A percentile compares a stretch with the other conserved stretches of the same genome.
phyloP scores from a whole-genome alignment of 805 yeast species.

The Candida silvicultrix region DNA sequence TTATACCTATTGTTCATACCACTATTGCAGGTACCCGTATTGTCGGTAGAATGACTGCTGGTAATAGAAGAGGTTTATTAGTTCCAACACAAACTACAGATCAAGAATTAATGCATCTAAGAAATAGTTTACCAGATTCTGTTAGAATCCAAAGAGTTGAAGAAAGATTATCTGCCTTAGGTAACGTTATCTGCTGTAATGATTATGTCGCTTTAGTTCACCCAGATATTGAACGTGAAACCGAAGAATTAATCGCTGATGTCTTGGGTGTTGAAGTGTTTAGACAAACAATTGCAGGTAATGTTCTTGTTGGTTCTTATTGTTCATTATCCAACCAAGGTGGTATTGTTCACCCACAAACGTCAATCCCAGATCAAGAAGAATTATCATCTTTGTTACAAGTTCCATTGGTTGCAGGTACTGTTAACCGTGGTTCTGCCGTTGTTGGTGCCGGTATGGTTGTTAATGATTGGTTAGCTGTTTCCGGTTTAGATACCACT shows the following conservation, averaged over 20 bases:
- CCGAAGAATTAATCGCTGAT: constrained; percentile 97
- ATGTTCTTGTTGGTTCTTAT: constrained; percentile 94
- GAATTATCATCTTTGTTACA: constrained; percentile 92
- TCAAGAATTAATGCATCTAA: constrained; percentile 94
- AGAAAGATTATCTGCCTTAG: constrained; percentile 93
- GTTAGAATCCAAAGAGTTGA: constrained; percentile 97
- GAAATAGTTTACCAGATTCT: constrained; percentile 92
- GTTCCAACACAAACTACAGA: constrained; percentile 98
- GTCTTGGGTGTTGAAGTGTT: constrained; percentile 98
- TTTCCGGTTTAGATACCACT: constrained; percentile 94
- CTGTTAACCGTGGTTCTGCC: constrained; percentile 94
- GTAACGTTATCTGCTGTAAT: constrained; percentile 97
- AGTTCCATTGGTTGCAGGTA: constrained; percentile 98
- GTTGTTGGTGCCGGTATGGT: constrained; percentile 99
- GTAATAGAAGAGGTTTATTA: constrained; percentile 93
- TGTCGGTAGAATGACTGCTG: constrained; percentile 97
- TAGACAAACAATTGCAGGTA: constrained; percentile 98
- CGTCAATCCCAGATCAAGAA: constrained; percentile 96
- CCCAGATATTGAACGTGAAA: constrained; percentile 98
- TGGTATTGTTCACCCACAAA: constrained; percentile 97
- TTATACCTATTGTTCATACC: constrained; percentile 92
- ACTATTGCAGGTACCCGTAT: constrained; percentile 98
- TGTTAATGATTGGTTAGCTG: constrained; percentile 97
- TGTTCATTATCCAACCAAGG: constrained; percentile 95
- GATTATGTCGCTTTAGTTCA: constrained; percentile 98